Percentiles rank a stretch among this genome's conserved stretches.
These are phyloP conservation scores for Pistacia vera DNA, from an alignment of 345 rosid genomes.

Conservation along the genomic window DNA sequence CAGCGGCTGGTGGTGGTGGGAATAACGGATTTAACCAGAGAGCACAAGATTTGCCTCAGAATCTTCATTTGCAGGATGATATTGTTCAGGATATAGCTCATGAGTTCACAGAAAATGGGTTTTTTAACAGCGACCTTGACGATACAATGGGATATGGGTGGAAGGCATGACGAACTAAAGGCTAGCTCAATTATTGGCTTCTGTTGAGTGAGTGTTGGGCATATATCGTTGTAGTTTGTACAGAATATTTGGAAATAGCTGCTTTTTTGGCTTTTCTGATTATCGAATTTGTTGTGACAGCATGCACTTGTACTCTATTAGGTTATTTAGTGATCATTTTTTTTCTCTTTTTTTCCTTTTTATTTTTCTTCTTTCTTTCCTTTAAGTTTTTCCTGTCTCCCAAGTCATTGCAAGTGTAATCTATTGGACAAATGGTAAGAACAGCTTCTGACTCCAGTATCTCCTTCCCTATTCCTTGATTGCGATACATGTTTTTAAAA, in stretches of 20 bases:
- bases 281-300: conserved; percentile 47
- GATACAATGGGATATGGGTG: conserved; percentile 65
- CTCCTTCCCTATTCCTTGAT: too few species aligned
- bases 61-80: conserved; percentile 60
- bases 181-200: conserved; percentile 25
- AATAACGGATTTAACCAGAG: conserved; percentile 50
- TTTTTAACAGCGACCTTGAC: conserved; percentile 72
- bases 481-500: too few species aligned
- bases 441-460: conserved; percentile 12
- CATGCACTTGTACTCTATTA: conserved; percentile 27
- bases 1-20: conserved; percentile 51
- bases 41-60: conserved; percentile 48
- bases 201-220: conserved; percentile 19
- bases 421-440: conserved; percentile 39
- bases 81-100: conserved; percentile 62
- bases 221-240: conserved; percentile 41
- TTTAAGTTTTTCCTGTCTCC: conserved; percentile 23
- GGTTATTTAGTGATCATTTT: conserved; percentile 31
- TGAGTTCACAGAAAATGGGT: conserved; percentile 59
- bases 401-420: conserved; percentile 65
- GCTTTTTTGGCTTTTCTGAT: conserved; percentile 24
- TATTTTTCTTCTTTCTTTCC: neutral
- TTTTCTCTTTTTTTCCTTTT: neutral
- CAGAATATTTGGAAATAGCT: conserved; percentile 46
- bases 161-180: conserved; percentile 58